Percentiles rank a stretch among this genome's conserved stretches.
These are phyloP conservation scores for Trifolium pratense DNA, from an alignment of 306 rosid genomes.

Conservation along the genomic window DNA sequence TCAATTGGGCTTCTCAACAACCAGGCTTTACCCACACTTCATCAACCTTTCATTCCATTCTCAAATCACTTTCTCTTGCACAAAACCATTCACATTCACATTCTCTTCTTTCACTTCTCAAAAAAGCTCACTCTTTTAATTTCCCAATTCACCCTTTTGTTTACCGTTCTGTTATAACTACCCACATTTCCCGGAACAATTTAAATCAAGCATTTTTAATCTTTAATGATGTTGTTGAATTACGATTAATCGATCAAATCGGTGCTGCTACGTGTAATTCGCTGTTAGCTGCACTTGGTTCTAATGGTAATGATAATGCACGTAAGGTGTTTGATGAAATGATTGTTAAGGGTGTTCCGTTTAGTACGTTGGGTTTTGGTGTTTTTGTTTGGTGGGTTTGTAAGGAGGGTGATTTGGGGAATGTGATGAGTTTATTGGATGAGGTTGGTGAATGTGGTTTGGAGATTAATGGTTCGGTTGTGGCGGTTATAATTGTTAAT, in stretches of 20 bases:
- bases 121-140: slow-evolving; percentile 58
- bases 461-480: slow-evolving; percentile 71
- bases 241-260: slow-evolving; percentile 32
- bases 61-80: slow-evolving; percentile 61
- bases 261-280: slow-evolving; percentile 66
- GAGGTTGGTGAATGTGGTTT: slow-evolving; percentile 54
- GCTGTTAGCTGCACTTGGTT: slow-evolving; percentile 71
- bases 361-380: slow-evolving; percentile 81
- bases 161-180: slow-evolving; percentile 61
- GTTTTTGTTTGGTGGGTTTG: slow-evolving; percentile 71
- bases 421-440: slow-evolving; percentile 55
- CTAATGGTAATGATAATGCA: slow-evolving; percentile 67
- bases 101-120: slow-evolving; percentile 62
- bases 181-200: slow-evolving; percentile 55
- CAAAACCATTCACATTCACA: slow-evolving; percentile 53
- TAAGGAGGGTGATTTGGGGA: slow-evolving; percentile 48
- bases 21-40: slow-evolving; percentile 74
- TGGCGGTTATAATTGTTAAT: slow-evolving; percentile 68
- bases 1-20: slow-evolving; percentile 93
- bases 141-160: slow-evolving; percentile 56
- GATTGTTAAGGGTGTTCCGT: slow-evolving; percentile 48
- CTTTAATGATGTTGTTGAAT: slow-evolving; percentile 42
- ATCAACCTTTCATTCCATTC: slow-evolving; percentile 64
- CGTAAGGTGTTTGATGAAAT: slow-evolving; percentile 69
- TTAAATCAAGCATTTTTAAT: slow-evolving; percentile 59